phyloP scores from a whole-genome alignment of 805 yeast genomes.

The Pichia manshurica region DNA sequence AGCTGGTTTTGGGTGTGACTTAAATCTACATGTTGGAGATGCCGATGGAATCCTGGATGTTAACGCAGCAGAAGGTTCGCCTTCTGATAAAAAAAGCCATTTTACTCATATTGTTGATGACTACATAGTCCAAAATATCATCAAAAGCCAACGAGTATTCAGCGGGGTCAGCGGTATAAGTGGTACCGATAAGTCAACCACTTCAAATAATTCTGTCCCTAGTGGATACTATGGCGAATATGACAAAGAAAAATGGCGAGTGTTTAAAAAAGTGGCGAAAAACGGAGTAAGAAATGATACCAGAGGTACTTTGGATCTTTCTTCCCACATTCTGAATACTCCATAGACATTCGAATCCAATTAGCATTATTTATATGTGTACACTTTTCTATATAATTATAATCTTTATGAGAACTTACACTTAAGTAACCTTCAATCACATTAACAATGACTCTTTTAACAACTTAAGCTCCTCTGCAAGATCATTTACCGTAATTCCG shows the following conservation, averaged over 20 bases:
- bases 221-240: constrained; percentile 58
- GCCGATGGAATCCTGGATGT: not conserved
- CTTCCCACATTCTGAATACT: too few species aligned
- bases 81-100: not conserved
- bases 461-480: constrained; percentile 49
- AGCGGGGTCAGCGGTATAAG: constrained; percentile 14
- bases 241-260: constrained; percentile 61
- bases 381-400: not conserved
- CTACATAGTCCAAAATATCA: not conserved
- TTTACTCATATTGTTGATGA: not conserved
- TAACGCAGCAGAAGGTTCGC: not conserved
- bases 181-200: constrained; percentile 18
- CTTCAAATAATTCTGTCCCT: constrained; percentile 39
- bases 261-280: constrained; percentile 34
- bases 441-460: constrained; percentile 39
- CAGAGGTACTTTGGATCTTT: too few species aligned
- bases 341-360: not conserved
- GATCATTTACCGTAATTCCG: constrained; percentile 45
- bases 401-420: too few species aligned
- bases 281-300: not conserved
- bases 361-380: not conserved
- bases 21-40: not conserved
- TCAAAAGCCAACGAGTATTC: not conserved
- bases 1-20: not conserved
- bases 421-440: too few species aligned